Evolutionary conservation across 108 stramenopile species (phyloP), one percentile per base, ranked within the genome.

Genomic region (Thalassiosira profunda): DNA sequence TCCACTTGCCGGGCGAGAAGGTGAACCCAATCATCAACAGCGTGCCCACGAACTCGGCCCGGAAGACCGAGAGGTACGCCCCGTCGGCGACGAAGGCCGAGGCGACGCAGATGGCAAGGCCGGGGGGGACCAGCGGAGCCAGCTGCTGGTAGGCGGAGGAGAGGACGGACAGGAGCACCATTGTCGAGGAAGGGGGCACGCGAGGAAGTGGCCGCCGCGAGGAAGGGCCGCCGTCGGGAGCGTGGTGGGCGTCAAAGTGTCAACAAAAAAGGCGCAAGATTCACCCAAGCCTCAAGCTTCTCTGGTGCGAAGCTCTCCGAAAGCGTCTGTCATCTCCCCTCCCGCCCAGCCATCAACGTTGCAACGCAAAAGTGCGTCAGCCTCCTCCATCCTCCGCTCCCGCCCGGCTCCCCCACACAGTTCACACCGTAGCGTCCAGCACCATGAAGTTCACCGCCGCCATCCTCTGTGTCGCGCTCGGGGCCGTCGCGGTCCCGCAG

Each of bases 1-100:
- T 83, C 94, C 94, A 95, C 66, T 92, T 95, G 30, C 94, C 94
- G 21, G 94, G 88, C 9, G 86, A 88, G 63, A 95, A 95, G 25
- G 94, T 95, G 28, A 83, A 81, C 14, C 51, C 82, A 37, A 95
- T 88, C 94, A 95, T 95, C 38, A 95, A 60, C 15, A 89, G 69
- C 10, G 90, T 85, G 48, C 91, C 91, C 54, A 91, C 57, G 64
- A 91, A 91, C 63, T 95, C 94, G 51, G 84, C 66, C 6, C 84
- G 67, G 69, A 79, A 95, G 25, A 59, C 65, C 0, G 63, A 51
- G 35, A 82, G 55, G 52, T 90, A 85, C 58, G 86, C 84, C 3
- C 84, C 80, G 10, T 84, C 76, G 44, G 51, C 90, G 23, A 94
- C 67, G 68, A 81, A 84, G 33, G 73, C 79, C 2, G 80, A 51